A percentile compares a stretch with the other conserved stretches of the same genome.
Conservation (phyloP, 495 filamentous ascomycete species). For the Cryomyces minteri region DNA sequence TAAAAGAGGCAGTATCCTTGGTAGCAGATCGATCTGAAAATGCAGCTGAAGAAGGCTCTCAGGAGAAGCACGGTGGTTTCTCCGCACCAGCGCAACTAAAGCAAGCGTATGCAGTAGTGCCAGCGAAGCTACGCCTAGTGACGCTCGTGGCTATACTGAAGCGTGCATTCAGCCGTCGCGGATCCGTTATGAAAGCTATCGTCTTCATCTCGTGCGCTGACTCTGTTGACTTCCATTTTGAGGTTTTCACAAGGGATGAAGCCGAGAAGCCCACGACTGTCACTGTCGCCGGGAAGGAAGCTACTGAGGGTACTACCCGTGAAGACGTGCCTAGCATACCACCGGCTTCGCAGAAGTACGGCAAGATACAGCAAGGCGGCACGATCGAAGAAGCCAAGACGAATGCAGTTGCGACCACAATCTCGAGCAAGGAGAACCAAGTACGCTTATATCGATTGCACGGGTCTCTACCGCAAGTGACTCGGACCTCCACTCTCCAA, state of each 20-base stretch:
- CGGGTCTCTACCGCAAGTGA: conserved; percentile 75
- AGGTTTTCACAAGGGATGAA: conserved; percentile 45
- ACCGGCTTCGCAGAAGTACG: conserved; percentile 20
- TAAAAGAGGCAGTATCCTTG: conserved; percentile 83
- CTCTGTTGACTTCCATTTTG: conserved; percentile 90
- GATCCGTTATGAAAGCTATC: conserved; percentile 84
- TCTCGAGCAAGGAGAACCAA: conserved; percentile 8
- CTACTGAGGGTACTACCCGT: neutral
- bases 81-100: conserved; percentile 84
- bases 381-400: conserved; percentile 12
- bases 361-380: conserved; percentile 14
- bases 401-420: conserved; percentile 5
- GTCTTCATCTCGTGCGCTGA: conserved; percentile 95
- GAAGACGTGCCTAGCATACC: neutral
- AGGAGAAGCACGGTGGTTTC: conserved; percentile 38
- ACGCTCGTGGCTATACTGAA: conserved; percentile 69
- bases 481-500: conserved; percentile 66
- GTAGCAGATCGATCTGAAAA: conserved; percentile 39
- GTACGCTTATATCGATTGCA: conserved; percentile 75
- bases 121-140: conserved; percentile 77
- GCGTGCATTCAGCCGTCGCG: conserved; percentile 66
- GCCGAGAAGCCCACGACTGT: neutral
- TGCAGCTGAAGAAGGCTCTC: conserved; percentile 24
- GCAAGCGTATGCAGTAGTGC: conserved; percentile 70
- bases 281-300: conserved; percentile 1